Percentiles rank a stretch among this genome's conserved stretches.
These are phyloP conservation scores for Phalaenopsis equestris DNA, from an alignment of 106 monocot species.

Conservation along the genomic window DNA sequence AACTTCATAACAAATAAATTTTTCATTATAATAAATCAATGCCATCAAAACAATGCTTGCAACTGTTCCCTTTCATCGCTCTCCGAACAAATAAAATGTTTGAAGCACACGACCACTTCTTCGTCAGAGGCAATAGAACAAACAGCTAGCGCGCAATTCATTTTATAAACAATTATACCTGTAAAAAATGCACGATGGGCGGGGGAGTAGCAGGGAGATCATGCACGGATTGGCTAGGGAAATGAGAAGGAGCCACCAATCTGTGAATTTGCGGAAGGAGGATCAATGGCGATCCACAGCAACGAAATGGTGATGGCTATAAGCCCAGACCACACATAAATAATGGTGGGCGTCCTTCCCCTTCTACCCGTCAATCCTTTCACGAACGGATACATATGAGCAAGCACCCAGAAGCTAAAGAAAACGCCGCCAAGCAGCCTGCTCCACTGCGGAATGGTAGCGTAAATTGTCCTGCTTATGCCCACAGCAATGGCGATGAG, in stretches of 20 bases:
- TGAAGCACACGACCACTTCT: neutral
- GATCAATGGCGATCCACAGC: slow-evolving; percentile 87
- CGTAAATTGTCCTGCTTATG: slow-evolving; percentile 51
- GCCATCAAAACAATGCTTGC: neutral
- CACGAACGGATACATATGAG: slow-evolving; percentile 88
- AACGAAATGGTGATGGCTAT: slow-evolving; percentile 87
- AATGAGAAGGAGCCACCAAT: slow-evolving; percentile 91
- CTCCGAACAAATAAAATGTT: neutral
- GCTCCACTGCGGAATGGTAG: slow-evolving; percentile 56
- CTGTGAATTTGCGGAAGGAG: slow-evolving; percentile 37
- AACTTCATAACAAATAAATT: too few relatives aligned
- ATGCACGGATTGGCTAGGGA: neutral
- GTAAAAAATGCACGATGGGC: neutral
- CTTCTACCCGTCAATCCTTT: slow-evolving; percentile 94
- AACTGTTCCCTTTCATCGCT: neutral
- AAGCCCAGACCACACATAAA: slow-evolving; percentile 89
- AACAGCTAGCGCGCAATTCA: neutral
- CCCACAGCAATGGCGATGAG: slow-evolving; percentile 61
- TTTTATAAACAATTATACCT: neutral
- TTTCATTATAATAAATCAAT: too few relatives aligned
- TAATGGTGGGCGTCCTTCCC: slow-evolving; percentile 83
- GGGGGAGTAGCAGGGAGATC: neutral
- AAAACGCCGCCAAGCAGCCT: slow-evolving; percentile 63
- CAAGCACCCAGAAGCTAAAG: slow-evolving; percentile 84
- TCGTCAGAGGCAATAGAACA: neutral